phyloP scores from a whole-genome alignment of 1,284 basidiomycete genomes.

The Melampsora occidentalis region DNA sequence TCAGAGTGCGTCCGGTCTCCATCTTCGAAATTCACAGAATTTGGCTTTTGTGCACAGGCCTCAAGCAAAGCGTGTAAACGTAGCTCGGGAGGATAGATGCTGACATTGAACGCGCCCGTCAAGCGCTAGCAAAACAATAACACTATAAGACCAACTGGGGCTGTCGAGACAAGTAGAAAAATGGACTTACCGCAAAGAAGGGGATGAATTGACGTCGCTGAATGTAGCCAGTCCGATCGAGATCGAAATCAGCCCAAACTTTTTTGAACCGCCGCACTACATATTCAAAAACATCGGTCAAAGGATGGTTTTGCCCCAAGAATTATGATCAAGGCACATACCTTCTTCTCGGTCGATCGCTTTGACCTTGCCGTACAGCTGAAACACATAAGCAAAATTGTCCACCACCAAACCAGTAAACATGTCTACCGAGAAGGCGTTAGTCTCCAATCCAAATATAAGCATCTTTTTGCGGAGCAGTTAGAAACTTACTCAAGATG shows the following conservation, averaged over 20 bases:
- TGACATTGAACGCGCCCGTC: conserved; percentile 36
- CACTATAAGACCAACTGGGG: conserved; percentile 30
- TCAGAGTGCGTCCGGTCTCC: not conserved
- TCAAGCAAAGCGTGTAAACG: conserved; percentile 62
- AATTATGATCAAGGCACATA: not conserved
- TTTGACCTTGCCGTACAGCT: conserved; percentile 67
- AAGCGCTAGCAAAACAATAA: conserved; percentile 18
- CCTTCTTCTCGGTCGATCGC: conserved; percentile 76
- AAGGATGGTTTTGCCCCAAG: not conserved
- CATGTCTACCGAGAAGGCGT: conserved; percentile 35
- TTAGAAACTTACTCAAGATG: conserved; percentile 37
- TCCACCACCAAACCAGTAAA: conserved; percentile 81
- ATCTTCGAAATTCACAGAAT: conserved; percentile 31
- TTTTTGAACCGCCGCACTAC: conserved; percentile 71
- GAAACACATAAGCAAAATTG: conserved; percentile 94
- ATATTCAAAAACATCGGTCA: conserved; percentile 43
- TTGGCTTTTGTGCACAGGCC: not conserved
- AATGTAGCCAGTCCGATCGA: conserved; percentile 73
- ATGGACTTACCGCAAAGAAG: conserved; percentile 66
- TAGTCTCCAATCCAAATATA: not conserved
- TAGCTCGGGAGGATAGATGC: conserved; percentile 68
- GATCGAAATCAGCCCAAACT: conserved; percentile 82
- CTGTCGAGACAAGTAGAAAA: conserved; percentile 47
- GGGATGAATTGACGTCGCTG: conserved; percentile 68
- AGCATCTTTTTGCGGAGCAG: not conserved